Conservation (phyloP, 768 basidiomycete species). For the Boletus bicolor region DNA sequence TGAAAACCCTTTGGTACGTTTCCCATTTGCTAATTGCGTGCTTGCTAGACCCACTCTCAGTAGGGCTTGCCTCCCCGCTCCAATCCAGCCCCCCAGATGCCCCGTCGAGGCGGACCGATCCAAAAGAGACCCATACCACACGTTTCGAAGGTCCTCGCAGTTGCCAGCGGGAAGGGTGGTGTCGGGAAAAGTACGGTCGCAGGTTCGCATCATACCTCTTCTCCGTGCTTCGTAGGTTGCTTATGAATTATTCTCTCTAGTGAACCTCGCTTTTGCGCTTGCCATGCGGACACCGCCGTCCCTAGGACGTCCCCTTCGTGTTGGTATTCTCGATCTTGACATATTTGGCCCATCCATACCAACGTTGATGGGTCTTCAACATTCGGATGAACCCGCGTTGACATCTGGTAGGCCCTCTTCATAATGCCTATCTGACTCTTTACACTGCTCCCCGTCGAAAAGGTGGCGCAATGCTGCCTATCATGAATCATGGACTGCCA, state of each 20-base stretch:
- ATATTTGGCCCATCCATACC: constrained; percentile 95
- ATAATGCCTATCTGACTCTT: not conserved
- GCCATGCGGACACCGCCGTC: constrained; percentile 42
- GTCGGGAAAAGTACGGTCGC: constrained; percentile 95
- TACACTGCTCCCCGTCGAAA: not conserved
- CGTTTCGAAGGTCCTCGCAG: constrained; percentile 77
- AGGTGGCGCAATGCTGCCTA: constrained; percentile 79
- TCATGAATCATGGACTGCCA: constrained; percentile 84
- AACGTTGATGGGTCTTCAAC: constrained; percentile 85
- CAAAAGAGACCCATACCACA: constrained; percentile 60
- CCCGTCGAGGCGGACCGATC: constrained; percentile 52
- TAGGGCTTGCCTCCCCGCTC: constrained; percentile 35
- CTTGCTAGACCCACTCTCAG: constrained; percentile 20
- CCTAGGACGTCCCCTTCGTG: constrained; percentile 45
- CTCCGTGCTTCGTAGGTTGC: not conserved
- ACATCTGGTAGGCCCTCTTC: constrained; percentile 53
- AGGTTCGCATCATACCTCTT: constrained; percentile 43
- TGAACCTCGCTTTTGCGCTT: constrained; percentile 78
- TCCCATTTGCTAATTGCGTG: not conserved
- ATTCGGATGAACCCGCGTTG: constrained; percentile 71
- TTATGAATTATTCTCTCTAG: constrained; percentile 36
- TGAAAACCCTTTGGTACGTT: constrained; percentile 56
- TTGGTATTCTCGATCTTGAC: constrained; percentile 92
- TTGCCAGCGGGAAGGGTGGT: constrained; percentile 93
- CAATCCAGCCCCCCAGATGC: constrained; percentile 52